Percentiles rank a stretch among this genome's conserved stretches.
Conservation (phyloP, 1,284 basidiomycete genomes). For the Ceratobasidium sp. region DNA sequence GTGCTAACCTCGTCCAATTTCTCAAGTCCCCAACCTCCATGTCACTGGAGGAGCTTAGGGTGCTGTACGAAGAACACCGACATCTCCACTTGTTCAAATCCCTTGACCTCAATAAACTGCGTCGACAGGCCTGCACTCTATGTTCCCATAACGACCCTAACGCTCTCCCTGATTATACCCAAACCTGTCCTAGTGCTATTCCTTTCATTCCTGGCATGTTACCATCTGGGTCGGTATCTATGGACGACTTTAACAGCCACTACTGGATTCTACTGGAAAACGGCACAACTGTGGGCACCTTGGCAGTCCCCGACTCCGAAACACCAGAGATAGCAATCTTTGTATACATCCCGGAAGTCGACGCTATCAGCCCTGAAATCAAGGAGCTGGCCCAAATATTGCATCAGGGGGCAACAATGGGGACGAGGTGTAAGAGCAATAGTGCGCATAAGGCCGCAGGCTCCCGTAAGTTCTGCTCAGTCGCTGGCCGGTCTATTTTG, state of each 20-base stretch:
- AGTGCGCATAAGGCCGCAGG: not conserved
- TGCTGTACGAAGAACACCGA: too few relatives aligned
- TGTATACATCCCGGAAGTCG: not conserved
- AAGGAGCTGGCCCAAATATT: not conserved
- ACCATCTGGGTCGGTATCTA: not conserved
- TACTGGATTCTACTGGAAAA: not conserved
- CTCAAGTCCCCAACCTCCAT: too few relatives aligned
- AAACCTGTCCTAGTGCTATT: too few relatives aligned
- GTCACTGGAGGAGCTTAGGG: too few relatives aligned
- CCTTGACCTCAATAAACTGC: too few relatives aligned
- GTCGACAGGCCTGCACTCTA: too few relatives aligned
- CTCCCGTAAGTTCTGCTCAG: not conserved
- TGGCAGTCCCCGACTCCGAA: not conserved
- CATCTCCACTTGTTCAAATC: too few relatives aligned
- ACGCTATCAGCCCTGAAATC: not conserved
- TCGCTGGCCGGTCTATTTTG: not conserved
- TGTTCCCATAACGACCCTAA: too few relatives aligned
- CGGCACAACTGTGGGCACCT: not conserved
- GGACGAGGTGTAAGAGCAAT: not conserved
- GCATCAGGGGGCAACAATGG: not conserved
- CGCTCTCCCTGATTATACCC: too few relatives aligned
- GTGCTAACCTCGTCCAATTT: too few relatives aligned
- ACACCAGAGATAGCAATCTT: not conserved
- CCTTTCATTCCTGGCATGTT: not conserved
- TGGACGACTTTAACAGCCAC: not conserved